Evolutionary conservation across 2,329 filamentous ascomycete genomes (phyloP).

Genomic region (Venturia nashicola): DNA sequence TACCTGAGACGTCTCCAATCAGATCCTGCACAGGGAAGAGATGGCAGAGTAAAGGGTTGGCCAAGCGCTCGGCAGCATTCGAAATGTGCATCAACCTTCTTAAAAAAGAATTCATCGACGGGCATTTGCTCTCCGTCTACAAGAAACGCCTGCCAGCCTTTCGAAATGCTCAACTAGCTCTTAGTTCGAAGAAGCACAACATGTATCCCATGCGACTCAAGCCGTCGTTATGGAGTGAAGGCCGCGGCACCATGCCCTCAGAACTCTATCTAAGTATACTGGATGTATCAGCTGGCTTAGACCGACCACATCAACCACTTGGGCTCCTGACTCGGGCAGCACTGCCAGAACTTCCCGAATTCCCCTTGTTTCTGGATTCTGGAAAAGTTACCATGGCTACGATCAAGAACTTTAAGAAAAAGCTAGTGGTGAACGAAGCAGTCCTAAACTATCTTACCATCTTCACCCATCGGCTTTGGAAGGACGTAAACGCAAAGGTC

Average conservation of each 20-base stretch:
- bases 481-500: slow-evolving; percentile 79
- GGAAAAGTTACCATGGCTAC: slow-evolving; percentile 47
- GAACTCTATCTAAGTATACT: slow-evolving; percentile 52
- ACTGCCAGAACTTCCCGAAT: slow-evolving; percentile 53
- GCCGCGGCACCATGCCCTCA: slow-evolving; percentile 32
- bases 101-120: slow-evolving; percentile 55
- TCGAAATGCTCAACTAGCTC: slow-evolving; percentile 75
- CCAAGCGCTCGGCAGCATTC: slow-evolving; percentile 84
- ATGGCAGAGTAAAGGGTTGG: slow-evolving; percentile 58
- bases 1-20: slow-evolving; percentile 66
- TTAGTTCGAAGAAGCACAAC: slow-evolving; percentile 64
- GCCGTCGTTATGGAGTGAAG: slow-evolving; percentile 56
- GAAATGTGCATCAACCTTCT: slow-evolving; percentile 63
- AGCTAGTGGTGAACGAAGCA: slow-evolving; percentile 32
- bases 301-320: slow-evolving; percentile 49
- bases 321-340: slow-evolving; percentile 56
- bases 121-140: slow-evolving; percentile 61
- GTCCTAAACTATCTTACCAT: slow-evolving; percentile 45
- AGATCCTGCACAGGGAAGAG: slow-evolving; percentile 50
- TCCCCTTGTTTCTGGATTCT: slow-evolving; percentile 61
- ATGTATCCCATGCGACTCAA: slow-evolving; percentile 71
- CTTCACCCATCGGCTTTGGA: slow-evolving; percentile 67
- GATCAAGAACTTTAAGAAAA: slow-evolving; percentile 31
- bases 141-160: slow-evolving; percentile 61
- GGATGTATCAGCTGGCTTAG: slow-evolving; percentile 46